These are phyloP conservation scores for Zostera marina DNA, from an alignment of 116 monocot species.

Conservation along the genomic window DNA sequence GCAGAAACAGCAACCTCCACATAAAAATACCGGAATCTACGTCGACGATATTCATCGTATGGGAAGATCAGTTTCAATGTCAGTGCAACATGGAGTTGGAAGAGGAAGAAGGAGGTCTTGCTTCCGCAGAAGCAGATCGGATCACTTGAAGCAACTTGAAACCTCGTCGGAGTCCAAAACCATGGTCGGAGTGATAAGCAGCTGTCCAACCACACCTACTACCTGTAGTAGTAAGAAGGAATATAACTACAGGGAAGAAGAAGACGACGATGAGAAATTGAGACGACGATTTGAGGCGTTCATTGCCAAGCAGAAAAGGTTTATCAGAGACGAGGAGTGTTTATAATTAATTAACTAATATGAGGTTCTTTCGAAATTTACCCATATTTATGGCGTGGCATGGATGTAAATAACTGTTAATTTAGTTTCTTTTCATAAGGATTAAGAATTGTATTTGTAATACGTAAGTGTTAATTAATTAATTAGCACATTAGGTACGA, in stretches of 20 bases:
- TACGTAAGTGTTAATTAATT: too few relatives aligned
- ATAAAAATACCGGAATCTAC: neutral
- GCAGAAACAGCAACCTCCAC: neutral
- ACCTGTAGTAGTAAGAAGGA: neutral
- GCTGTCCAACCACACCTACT: neutral
- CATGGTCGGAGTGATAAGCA: neutral
- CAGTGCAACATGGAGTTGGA: neutral
- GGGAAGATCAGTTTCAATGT: neutral
- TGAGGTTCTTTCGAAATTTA: too few relatives aligned
- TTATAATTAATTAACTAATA: too few relatives aligned
- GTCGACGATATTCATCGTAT: neutral
- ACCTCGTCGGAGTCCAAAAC: neutral
- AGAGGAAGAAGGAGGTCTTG: too few relatives aligned
- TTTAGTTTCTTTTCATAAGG: too few relatives aligned
- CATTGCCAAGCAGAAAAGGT: constrained; percentile 16
- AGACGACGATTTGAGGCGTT: constrained; percentile 14
- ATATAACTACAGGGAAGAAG: constrained; percentile 2
- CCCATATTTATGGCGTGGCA: neutral
- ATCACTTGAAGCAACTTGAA: neutral
- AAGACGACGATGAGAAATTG: constrained; percentile 9
- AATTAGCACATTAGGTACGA: too few relatives aligned
- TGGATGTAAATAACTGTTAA: too few relatives aligned
- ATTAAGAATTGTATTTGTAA: too few relatives aligned
- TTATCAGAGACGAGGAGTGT: constrained; percentile 10
- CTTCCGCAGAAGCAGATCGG: constrained; percentile 7